A percentile compares a stretch with the other conserved stretches of the same genome.
These are phyloP conservation scores for Arabidopsis lyrata DNA, from an alignment of 441 rosid genomes.

Conservation along the genomic window DNA sequence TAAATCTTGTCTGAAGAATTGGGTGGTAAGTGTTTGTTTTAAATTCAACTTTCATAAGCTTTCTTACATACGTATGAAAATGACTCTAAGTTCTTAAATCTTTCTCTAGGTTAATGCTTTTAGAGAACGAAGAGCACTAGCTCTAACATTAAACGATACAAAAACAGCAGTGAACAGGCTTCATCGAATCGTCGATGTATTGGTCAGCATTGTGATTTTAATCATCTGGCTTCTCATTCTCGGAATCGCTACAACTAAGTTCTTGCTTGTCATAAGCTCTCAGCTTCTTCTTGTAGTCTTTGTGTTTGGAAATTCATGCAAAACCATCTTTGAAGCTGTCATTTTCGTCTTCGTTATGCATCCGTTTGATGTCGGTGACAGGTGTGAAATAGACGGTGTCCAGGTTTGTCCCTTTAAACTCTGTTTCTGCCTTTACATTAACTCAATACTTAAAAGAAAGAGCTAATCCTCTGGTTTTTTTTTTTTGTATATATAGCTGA, in stretches of 20 bases:
- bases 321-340: conserved; percentile 48
- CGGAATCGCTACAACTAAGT: conserved; percentile 46
- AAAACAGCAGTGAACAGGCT: conserved; percentile 50
- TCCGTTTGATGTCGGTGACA: conserved; percentile 51
- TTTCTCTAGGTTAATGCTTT: conserved; percentile 44
- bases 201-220: conserved; percentile 46
- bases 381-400: conserved; percentile 50
- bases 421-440: not conserved
- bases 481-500: conserved; percentile 29
- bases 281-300: conserved; percentile 47
- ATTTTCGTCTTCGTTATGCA: conserved; percentile 50
- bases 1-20: conserved; percentile 70
- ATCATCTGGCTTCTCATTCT: conserved; percentile 52
- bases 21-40: conserved; percentile 69
- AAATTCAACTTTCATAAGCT: not conserved
- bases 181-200: conserved; percentile 38
- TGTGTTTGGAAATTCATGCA: conserved; percentile 47
- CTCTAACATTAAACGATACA: conserved; percentile 48
- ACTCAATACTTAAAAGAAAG: not conserved
- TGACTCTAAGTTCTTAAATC: not conserved
- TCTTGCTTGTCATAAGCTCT: conserved; percentile 46
- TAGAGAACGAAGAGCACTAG: conserved; percentile 50
- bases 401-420: conserved; percentile 44
- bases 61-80: not conserved
- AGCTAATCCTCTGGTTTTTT: conserved; percentile 24